Percentiles rank a stretch among this genome's conserved stretches.
Evolutionary conservation across 2,329 filamentous ascomycete species (phyloP).

Genomic region (Colletotrichum somersetense): DNA sequence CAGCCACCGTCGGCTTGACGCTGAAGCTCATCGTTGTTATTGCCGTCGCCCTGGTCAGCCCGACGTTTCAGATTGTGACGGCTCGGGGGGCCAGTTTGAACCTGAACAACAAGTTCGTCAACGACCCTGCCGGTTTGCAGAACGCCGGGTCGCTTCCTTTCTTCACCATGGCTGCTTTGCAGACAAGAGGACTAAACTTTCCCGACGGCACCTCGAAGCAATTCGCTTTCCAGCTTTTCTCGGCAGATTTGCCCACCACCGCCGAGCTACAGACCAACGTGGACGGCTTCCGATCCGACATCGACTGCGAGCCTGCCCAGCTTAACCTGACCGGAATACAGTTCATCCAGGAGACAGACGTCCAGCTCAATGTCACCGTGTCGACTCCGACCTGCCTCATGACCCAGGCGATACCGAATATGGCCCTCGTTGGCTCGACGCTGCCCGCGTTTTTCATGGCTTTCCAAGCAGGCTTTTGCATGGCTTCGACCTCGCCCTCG

Average conservation of each 20-base stretch:
- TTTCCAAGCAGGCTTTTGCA: conserved; percentile 44
- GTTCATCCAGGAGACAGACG: conserved; percentile 37
- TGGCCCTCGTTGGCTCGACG: conserved; percentile 31
- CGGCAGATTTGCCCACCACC: conserved; percentile 42
- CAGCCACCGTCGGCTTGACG: conserved; percentile 47
- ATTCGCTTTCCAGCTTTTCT: conserved; percentile 54
- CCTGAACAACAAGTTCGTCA: conserved; percentile 48
- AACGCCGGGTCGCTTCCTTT: conserved; percentile 49
- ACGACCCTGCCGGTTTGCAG: conserved; percentile 45
- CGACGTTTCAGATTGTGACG: conserved; percentile 47
- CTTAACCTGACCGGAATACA: conserved; percentile 46
- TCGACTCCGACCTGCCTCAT: conserved; percentile 42
- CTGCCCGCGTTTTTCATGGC: conserved; percentile 43
- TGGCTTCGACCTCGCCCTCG: conserved; percentile 30
- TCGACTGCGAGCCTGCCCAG: conserved; percentile 51
- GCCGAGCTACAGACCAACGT: conserved; percentile 50
- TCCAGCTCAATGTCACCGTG: conserved; percentile 50
- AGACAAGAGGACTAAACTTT: conserved; percentile 44
- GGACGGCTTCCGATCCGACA: conserved; percentile 50
- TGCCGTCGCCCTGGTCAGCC: conserved; percentile 53
- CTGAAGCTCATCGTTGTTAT: conserved; percentile 52
- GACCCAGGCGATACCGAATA: conserved; percentile 43
- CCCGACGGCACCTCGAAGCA: conserved; percentile 51
- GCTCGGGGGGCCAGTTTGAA: conserved; percentile 45
- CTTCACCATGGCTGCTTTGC: conserved; percentile 51